These are phyloP conservation scores for Corymbia citriodora DNA, from an alignment of 441 rosid genomes.

Conservation along the genomic window DNA sequence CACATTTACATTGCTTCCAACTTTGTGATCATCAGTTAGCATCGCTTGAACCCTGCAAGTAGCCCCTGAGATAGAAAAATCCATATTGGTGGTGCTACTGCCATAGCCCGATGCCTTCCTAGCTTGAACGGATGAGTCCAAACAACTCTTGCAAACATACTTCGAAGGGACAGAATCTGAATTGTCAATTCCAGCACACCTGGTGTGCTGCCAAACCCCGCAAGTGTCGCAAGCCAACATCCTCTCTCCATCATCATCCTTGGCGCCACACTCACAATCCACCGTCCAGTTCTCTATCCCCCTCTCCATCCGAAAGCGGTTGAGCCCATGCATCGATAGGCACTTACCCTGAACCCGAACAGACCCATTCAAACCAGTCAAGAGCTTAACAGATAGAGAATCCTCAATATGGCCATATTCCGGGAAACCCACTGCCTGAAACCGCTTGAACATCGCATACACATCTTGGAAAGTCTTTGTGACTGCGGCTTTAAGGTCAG, in stretches of 20 bases:
- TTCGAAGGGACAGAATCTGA: conserved; percentile 31
- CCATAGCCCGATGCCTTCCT: neutral
- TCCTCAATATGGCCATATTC: conserved; percentile 44
- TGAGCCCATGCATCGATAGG: conserved; percentile 37
- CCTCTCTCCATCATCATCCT: conserved; percentile 76
- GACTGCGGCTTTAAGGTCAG: conserved; percentile 50
- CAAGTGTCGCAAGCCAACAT: conserved; percentile 72
- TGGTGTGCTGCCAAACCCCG: conserved; percentile 68
- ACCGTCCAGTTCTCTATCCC: conserved; percentile 61
- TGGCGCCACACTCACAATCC: conserved; percentile 65
- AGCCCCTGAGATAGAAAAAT: conserved; percentile 6
- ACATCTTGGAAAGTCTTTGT: conserved; percentile 52
- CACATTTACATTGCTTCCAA: conserved; percentile 20
- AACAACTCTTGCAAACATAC: conserved; percentile 39
- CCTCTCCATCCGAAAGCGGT: conserved; percentile 56
- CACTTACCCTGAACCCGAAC: conserved; percentile 39
- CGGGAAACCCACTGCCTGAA: conserved; percentile 38
- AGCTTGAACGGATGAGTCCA: conserved; percentile 7
- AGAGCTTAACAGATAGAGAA: conserved; percentile 33
- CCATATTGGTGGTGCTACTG: neutral
- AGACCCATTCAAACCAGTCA: conserved; percentile 38
- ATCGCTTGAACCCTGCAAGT: conserved; percentile 39
- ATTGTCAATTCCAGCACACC: conserved; percentile 60
- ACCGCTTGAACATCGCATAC: conserved; percentile 56
- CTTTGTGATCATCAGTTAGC: conserved; percentile 11